These are phyloP conservation scores for Amniculicola lignicola DNA, from an alignment of 495 filamentous ascomycete species.

Conservation along the genomic window DNA sequence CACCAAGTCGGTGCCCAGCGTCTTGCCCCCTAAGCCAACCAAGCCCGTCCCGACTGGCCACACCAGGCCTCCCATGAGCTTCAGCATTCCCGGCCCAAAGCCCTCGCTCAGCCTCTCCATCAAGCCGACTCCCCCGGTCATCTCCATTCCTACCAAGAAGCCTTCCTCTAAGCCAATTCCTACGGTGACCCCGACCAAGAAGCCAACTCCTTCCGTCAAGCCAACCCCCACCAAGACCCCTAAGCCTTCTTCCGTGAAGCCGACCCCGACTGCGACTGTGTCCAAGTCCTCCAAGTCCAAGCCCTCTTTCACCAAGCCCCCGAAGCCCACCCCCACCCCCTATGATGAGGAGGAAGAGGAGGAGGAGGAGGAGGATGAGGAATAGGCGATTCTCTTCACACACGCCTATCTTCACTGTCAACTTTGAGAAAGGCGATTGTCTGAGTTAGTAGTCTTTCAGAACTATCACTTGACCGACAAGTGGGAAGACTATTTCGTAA, in stretches of 20 bases:
- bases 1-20: not conserved
- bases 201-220: not conserved
- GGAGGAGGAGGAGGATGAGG: conserved; percentile 14
- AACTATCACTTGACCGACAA: too few relatives aligned
- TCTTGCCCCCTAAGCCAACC: not conserved
- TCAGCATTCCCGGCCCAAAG: not conserved
- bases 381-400: too few relatives aligned
- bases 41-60: not conserved
- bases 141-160: not conserved
- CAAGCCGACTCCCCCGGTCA: not conserved
- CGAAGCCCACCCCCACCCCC: conserved; percentile 15
- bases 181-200: not conserved
- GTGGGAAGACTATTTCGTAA: too few relatives aligned
- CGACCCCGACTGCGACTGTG: too few relatives aligned
- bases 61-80: conserved; percentile 3
- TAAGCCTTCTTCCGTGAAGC: too few relatives aligned
- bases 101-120: conserved; percentile 3
- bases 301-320: conserved; percentile 8
- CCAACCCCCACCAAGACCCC: not conserved
- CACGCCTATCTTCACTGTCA: too few relatives aligned
- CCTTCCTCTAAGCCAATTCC: too few relatives aligned
- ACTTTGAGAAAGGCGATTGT: too few relatives aligned
- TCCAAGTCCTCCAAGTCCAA: not conserved
- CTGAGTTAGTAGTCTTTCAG: too few relatives aligned
- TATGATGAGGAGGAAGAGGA: conserved; percentile 14